phyloP scores from a whole-genome alignment of 2,329 filamentous ascomycete species.

The Fusarium verrucosum region DNA sequence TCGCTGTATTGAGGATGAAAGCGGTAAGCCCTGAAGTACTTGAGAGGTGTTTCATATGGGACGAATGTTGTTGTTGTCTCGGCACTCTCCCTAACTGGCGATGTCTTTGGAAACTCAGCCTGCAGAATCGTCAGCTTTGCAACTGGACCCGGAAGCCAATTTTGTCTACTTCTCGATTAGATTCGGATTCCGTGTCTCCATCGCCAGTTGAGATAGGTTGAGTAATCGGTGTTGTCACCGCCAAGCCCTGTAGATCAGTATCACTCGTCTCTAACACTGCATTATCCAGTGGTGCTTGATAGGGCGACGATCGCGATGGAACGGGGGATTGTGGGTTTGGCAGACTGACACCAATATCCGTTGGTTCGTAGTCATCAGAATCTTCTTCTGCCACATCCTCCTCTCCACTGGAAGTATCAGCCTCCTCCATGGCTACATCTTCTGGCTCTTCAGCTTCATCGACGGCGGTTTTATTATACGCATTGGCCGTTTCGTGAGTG shows the following conservation, averaged over 20 bases:
- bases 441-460: slow-evolving; percentile 16
- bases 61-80: slow-evolving; percentile 44
- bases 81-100: slow-evolving; percentile 3
- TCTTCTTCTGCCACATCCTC: slow-evolving; percentile 44
- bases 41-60: slow-evolving; percentile 85
- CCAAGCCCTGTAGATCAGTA: slow-evolving; percentile 40
- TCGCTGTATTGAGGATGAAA: slow-evolving; percentile 82
- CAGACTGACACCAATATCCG: slow-evolving; percentile 51
- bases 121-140: slow-evolving; percentile 36
- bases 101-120: slow-evolving; percentile 19
- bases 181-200: slow-evolving; percentile 37
- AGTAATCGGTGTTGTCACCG: slow-evolving; percentile 35
- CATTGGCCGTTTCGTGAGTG: background rate
- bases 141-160: slow-evolving; percentile 34
- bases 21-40: slow-evolving; percentile 85
- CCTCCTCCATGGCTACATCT: slow-evolving; percentile 42
- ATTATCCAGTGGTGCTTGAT: slow-evolving; percentile 31
- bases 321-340: slow-evolving; percentile 10
- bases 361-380: slow-evolving; percentile 67
- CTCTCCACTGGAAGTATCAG: slow-evolving; percentile 28
- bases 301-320: background rate
- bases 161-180: slow-evolving; percentile 57
- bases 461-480: background rate
- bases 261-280: slow-evolving; percentile 42
- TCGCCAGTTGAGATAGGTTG: slow-evolving; percentile 48